Percentiles rank a stretch among this genome's conserved stretches.
phyloP scores from a whole-genome alignment of 2,329 filamentous ascomycete species.

The Sarocladium strictum region DNA sequence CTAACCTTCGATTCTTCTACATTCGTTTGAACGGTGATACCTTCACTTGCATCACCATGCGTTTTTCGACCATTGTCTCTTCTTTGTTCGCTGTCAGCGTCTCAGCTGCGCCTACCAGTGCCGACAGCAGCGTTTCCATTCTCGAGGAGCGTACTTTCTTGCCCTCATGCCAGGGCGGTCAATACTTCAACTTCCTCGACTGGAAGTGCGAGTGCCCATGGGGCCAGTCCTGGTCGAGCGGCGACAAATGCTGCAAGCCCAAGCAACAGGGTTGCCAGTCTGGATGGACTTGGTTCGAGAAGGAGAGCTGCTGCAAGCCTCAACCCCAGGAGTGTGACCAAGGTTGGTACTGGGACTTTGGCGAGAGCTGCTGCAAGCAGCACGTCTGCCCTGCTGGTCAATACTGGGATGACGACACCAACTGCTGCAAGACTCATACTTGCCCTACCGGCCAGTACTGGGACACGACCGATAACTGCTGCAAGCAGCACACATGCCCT shows the following conservation, averaged over 20 bases:
- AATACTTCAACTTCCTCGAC: not conserved
- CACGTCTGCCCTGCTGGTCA: constrained; percentile 1
- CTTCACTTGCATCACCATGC: not conserved
- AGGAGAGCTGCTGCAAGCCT: constrained; percentile 5
- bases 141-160: constrained; percentile 2
- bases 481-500: constrained; percentile 1
- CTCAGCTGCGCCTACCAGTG: not conserved
- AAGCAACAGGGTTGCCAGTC: not conserved
- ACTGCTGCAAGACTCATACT: constrained; percentile 7
- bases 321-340: not conserved
- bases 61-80: not conserved
- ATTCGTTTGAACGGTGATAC: not conserved
- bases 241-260: constrained; percentile 6
- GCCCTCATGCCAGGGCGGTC: not conserved
- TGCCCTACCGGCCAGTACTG: constrained; percentile 1
- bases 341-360: constrained; percentile 4
- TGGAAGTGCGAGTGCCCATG: constrained; percentile 8
- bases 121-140: not conserved
- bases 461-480: not conserved
- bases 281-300: not conserved
- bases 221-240: not conserved
- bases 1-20: not conserved
- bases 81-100: not conserved
- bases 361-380: not conserved
- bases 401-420: constrained; percentile 6